Conservation (phyloP, 805 yeast genomes). For the Nakazawaea sp. region DNA sequence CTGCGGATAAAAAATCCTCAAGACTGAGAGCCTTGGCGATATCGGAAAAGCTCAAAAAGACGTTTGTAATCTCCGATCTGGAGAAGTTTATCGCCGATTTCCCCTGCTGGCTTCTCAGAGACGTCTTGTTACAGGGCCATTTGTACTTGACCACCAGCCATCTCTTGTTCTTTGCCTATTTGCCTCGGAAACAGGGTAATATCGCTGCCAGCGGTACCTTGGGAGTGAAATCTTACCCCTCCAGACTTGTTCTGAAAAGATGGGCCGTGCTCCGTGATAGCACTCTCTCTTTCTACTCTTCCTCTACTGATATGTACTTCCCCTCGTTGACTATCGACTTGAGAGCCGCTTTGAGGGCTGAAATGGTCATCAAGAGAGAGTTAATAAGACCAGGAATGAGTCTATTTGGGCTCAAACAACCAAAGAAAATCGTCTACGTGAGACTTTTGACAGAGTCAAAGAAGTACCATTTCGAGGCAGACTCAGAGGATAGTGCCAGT, state of each 20-base stretch:
- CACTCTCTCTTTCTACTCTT: constrained; percentile 59
- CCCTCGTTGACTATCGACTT: constrained; percentile 74
- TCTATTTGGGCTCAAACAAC: background rate
- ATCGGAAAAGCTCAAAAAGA: constrained; percentile 25
- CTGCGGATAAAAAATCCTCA: constrained; percentile 5
- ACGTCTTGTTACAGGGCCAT: constrained; percentile 83
- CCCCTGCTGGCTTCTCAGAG: constrained; percentile 75
- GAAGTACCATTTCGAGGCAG: constrained; percentile 64
- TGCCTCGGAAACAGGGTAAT: constrained; percentile 50
- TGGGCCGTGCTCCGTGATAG: constrained; percentile 79
- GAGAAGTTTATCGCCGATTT: constrained; percentile 57
- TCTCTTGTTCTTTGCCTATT: constrained; percentile 68
- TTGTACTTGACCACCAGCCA: constrained; percentile 60
- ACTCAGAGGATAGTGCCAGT: constrained; percentile 64
- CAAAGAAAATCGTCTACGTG: constrained; percentile 34
- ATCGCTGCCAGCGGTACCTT: constrained; percentile 44
- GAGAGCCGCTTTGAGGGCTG: constrained; percentile 54
- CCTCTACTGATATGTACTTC: constrained; percentile 77
- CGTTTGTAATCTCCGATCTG: constrained; percentile 40
- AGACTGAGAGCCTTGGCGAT: constrained; percentile 28
- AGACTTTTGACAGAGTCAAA: constrained; percentile 50
- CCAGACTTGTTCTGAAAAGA: constrained; percentile 40
- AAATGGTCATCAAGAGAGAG: constrained; percentile 29
- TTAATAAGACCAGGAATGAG: constrained; percentile 5
- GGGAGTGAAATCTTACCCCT: constrained; percentile 31